Evolutionary conservation across 1,139 yeast species (phyloP).

Genomic region (Lodderomyces pseudojiufengensis): DNA sequence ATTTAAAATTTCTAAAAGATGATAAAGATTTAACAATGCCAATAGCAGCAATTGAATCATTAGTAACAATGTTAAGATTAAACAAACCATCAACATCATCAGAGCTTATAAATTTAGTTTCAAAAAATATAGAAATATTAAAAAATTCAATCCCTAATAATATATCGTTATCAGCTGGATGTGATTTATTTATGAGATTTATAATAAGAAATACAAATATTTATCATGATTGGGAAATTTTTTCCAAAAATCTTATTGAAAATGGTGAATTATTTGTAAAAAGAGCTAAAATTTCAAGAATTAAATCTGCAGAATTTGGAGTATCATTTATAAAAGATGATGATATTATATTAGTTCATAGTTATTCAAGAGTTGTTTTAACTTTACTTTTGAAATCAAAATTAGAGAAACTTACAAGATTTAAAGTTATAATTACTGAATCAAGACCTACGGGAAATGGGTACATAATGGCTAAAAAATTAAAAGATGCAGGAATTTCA

Average conservation of each 20-base stretch:
- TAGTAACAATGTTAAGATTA: constrained; percentile 75
- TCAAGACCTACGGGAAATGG: constrained; percentile 88
- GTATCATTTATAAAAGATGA: constrained; percentile 89
- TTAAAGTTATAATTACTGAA: constrained; percentile 89
- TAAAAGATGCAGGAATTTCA: constrained; percentile 81
- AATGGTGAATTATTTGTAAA: constrained; percentile 91
- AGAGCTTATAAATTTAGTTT: constrained; percentile 79
- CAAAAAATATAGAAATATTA: constrained; percentile 68
- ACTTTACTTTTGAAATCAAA: constrained; percentile 76
- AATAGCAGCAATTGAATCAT: constrained; percentile 93
- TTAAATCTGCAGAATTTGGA: constrained; percentile 85
- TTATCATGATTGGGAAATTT: constrained; percentile 95
- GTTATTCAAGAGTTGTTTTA: constrained; percentile 86
- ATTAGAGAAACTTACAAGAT: constrained; percentile 64
- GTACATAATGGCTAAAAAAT: constrained; percentile 62
- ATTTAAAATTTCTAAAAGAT: constrained; percentile 73
- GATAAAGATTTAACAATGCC: constrained; percentile 99
- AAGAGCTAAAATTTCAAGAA: constrained; percentile 87
- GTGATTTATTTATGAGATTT: constrained; percentile 93
- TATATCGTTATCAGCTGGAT: constrained; percentile 92
- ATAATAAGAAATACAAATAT: constrained; percentile 85
- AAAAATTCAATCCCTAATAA: constrained; percentile 84
- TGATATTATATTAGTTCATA: constrained; percentile 85
- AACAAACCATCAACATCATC: constrained; percentile 92
- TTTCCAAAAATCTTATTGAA: constrained; percentile 81